Base-by-base conservation (phyloP, 306 rosid species). In the Casuarina equisetifolia region DNA sequence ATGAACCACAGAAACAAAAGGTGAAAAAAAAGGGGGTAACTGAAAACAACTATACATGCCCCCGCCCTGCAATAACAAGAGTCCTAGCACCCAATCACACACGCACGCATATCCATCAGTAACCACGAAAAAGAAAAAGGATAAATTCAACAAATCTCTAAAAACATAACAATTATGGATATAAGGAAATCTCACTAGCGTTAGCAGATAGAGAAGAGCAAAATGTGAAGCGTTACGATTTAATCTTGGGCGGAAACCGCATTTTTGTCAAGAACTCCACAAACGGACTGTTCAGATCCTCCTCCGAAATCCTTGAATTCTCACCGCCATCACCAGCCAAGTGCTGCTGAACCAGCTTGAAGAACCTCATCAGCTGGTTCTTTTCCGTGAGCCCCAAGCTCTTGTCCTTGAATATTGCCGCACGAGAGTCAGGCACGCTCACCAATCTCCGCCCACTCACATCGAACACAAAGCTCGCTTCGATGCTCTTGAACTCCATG, bases 271-370 rank as follows among this genome's bases (percentile, higher is more conserved):
- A 81, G 87, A 89, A 92, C 61, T 83, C 85, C 62, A 80, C 92
- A 61, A 95, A 92, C 1, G 90, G 86, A 76, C 83, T 86, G 80
- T 92, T 94, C 94, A 92, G 49, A 80, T 92, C 99, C 76, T 92
- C 96, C 84, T 75, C 89, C 2, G 89, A 88, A 69, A 95, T 89
- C 66, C 58, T 88, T 5, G 72, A 71, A 75, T 39, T 74, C 72
- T 85, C 85, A 50, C 51, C 72, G 44, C 74, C 77, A 7, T 67
- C 84, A 10, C 69, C 76, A 50, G 76, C 85, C 84, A 89, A 78
- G 70, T 91, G 98, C 76, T 84, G 90, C 88, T 91, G 96, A 82
- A 95, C 95, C 17, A 91, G 96, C 89, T 91, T 92, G 81, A 92
- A 89, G 83, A 95, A 92, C 75, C 90, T 87, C 96, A 87, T 92